Evolutionary conservation across 306 rosid genomes (phyloP), one percentile per base, ranked within the genome.

Genomic region (Senna tora): DNA sequence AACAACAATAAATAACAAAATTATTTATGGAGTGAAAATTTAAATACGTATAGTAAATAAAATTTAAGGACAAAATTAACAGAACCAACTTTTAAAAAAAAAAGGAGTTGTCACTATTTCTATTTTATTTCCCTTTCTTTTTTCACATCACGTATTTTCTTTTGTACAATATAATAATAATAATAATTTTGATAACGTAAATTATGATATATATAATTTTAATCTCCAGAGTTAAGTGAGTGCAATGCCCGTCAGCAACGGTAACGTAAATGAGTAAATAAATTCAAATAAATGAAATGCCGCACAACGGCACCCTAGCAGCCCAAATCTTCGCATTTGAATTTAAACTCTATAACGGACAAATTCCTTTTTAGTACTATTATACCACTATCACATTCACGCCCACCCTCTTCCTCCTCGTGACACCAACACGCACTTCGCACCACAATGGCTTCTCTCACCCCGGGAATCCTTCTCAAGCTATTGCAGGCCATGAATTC

Each of bases 401-500:
- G 9, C 67, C 65, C 45, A 7, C 15, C 15, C 38, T 16, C 65
- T 59, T 32, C 55, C 7, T 16, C 42, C 20, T 0, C n/a, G 63
- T 43, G 25, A 16, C 65, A 1, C 49, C 71, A 32, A 15, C 77
- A 12, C 79, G 2, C 69, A 41, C 25, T 2, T 15, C 41, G 25
- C 12, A 10, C 80, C n/a, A 1, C 84, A 60, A 91, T 94, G 99
- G 96, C 99, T 34, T 81, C 99, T 36, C 88, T 85, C n/a, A 85
- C 96, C 15, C 91, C 87, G 22, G 99, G 99, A 39, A 85, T 94
- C 52, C 85, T 94, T 11, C 86, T 94, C 6, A 92, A 87, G 50
- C 89, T 94, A 11, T 80, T 94, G 16, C 96, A 89, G 58, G 88
- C 93, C 17, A 94, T 94, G 93, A 94, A 91, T 76, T 85, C 90